A percentile compares a stretch with the other conserved stretches of the same genome.
Conservation (phyloP, 176 grass and related monocot genomes). For the Musa acuminata region DNA sequence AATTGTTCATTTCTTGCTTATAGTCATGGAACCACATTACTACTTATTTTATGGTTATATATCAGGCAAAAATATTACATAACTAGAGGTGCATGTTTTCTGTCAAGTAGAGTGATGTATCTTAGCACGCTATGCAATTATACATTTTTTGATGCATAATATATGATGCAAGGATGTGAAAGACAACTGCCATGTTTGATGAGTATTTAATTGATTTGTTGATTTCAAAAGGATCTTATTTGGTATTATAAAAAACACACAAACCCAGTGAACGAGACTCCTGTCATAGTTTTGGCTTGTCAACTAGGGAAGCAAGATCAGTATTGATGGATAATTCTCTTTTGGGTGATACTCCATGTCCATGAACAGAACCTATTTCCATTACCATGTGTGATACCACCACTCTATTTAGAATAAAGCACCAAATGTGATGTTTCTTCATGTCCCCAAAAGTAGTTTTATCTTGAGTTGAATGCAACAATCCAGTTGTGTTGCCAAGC, state of each 20-base stretch:
- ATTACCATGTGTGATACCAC: too few species aligned
- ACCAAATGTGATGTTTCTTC: too few species aligned
- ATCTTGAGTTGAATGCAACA: not conserved
- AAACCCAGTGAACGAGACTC: too few species aligned
- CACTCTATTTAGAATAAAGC: too few species aligned
- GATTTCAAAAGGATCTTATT: not conserved
- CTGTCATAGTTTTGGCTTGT: not conserved
- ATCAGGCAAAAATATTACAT: too few species aligned
- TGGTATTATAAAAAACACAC: not conserved
- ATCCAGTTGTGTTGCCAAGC: not conserved
- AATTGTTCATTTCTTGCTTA: too few species aligned
- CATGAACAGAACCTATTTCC: too few species aligned
- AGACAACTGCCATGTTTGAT: not conserved
- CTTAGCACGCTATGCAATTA: not conserved
- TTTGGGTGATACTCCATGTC: too few species aligned
- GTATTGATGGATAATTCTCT: not conserved
- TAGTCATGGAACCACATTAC: too few species aligned
- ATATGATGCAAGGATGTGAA: not conserved
- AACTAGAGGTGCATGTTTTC: too few species aligned
- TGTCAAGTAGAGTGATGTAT: not conserved
- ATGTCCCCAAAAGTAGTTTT: not conserved
- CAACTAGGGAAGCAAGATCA: not conserved
- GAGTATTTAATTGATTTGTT: not conserved
- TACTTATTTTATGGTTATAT: too few species aligned
- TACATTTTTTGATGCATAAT: not conserved